phyloP scores from a whole-genome alignment of 2,329 filamentous ascomycete genomes.

The Colletotrichum destructivum region DNA sequence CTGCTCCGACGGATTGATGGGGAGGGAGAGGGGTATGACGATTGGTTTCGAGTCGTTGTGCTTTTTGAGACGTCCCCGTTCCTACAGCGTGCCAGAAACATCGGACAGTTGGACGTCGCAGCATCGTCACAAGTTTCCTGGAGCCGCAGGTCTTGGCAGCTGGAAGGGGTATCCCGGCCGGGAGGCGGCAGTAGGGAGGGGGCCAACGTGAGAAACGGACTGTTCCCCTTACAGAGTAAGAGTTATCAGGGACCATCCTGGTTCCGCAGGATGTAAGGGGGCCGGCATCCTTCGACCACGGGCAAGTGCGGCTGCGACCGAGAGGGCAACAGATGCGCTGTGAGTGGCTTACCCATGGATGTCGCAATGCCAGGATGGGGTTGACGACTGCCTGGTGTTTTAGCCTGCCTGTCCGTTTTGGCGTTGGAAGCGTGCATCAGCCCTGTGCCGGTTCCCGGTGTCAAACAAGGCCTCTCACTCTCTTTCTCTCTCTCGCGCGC shows the following conservation, averaged over 20 bases:
- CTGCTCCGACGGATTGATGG: neutral
- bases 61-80: conserved; percentile 8
- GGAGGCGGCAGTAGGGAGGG: neutral
- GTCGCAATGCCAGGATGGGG: neutral
- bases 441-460: neutral
- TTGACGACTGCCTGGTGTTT: conserved; percentile 20
- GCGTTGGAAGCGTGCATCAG: neutral
- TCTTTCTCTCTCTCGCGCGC: too few relatives aligned
- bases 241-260: conserved; percentile 15
- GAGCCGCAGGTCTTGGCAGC: conserved; percentile 22
- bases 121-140: conserved; percentile 33
- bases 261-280: conserved; percentile 8
- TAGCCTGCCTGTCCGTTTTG: conserved; percentile 13
- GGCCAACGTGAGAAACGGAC: conserved; percentile 25
- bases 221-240: conserved; percentile 11
- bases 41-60: conserved; percentile 15
- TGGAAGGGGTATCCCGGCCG: conserved; percentile 7
- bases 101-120: conserved; percentile 35
- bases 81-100: conserved; percentile 17
- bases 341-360: neutral
- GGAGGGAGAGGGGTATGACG: neutral
- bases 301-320: neutral
- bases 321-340: conserved; percentile 12
- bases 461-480: neutral
- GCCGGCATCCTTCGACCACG: neutral